Evolutionary conservation across 768 basidiomycete genomes (phyloP).

Genomic region (Boletus reticuloceps): DNA sequence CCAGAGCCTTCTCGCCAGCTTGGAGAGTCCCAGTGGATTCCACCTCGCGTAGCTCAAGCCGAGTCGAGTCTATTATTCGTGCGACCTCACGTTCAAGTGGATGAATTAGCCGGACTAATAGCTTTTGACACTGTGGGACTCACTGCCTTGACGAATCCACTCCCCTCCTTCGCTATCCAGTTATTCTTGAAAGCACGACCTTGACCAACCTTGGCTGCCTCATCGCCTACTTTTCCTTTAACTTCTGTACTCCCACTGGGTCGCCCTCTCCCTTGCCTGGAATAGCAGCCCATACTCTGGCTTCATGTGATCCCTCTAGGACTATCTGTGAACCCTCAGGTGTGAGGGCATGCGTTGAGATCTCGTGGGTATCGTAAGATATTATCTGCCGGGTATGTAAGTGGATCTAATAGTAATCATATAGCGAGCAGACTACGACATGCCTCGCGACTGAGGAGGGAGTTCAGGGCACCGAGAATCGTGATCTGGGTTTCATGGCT

Average conservation of each 20-base stretch:
- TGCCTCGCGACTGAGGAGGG: constrained; percentile 82
- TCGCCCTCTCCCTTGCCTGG: constrained; percentile 67
- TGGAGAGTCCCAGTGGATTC: constrained; percentile 67
- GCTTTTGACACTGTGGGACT: constrained; percentile 28
- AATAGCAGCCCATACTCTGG: constrained; percentile 86
- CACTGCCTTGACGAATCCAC: constrained; percentile 83
- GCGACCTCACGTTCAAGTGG: constrained; percentile 44
- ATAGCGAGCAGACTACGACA: constrained; percentile 22
- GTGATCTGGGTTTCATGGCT: constrained; percentile 77
- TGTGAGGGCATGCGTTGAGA: constrained; percentile 69
- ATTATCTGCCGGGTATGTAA: constrained; percentile 64
- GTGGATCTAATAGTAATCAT: constrained; percentile 4
- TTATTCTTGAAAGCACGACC: constrained; percentile 94
- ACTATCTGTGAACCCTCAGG: constrained; percentile 81
- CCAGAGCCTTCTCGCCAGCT: constrained; percentile 76
- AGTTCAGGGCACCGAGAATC: constrained; percentile 90
- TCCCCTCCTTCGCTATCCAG: constrained; percentile 92
- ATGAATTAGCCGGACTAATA: neutral
- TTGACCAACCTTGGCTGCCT: constrained; percentile 91
- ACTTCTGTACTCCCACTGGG: constrained; percentile 61
- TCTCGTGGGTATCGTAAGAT: constrained; percentile 73
- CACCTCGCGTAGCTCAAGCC: constrained; percentile 70
- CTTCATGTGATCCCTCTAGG: constrained; percentile 88
- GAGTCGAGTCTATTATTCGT: constrained; percentile 71
- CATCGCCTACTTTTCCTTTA: constrained; percentile 82